Conservation (phyloP, 164 flowering plant species). For the Nymphaea colorata region DNA sequence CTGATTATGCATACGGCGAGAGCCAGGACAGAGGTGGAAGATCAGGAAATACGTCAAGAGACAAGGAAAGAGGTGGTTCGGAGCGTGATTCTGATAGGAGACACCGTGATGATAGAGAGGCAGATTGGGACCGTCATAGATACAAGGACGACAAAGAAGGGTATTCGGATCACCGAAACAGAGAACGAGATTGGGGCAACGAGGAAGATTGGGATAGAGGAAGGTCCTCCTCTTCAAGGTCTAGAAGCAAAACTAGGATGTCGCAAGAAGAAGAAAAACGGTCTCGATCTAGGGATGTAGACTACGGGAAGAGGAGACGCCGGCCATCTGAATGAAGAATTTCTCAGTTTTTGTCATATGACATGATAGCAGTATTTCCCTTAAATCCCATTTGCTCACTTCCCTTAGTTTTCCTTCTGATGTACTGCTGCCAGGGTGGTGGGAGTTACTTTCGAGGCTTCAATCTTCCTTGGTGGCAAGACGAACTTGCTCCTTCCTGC, state of each 20-base stretch:
- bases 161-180: conserved; percentile 28
- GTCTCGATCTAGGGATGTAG: conserved; percentile 70
- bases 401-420: background rate
- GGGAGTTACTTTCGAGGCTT: background rate
- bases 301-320: conserved; percentile 79
- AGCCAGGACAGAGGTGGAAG: conserved; percentile 43
- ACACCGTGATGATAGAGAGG: conserved; percentile 53
- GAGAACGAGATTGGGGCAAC: conserved; percentile 8
- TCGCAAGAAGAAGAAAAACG: conserved; percentile 56
- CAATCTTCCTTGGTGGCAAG: background rate
- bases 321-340: conserved; percentile 44
- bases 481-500: background rate
- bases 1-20: conserved; percentile 61
- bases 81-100: conserved; percentile 47
- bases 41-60: conserved; percentile 35
- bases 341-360: background rate
- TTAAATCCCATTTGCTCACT: background rate
- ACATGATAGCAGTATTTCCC: background rate
- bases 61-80: conserved; percentile 44
- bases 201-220: conserved; percentile 37
- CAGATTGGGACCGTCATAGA: conserved; percentile 51
- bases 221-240: conserved; percentile 62
- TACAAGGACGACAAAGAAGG: conserved; percentile 66
- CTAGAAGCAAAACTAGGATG: conserved; percentile 57
- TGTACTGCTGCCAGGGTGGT: background rate